Evolutionary conservation across 805 yeast genomes (phyloP), one percentile per base, ranked within the genome.

Genomic region (Ogataea salicorniae): DNA sequence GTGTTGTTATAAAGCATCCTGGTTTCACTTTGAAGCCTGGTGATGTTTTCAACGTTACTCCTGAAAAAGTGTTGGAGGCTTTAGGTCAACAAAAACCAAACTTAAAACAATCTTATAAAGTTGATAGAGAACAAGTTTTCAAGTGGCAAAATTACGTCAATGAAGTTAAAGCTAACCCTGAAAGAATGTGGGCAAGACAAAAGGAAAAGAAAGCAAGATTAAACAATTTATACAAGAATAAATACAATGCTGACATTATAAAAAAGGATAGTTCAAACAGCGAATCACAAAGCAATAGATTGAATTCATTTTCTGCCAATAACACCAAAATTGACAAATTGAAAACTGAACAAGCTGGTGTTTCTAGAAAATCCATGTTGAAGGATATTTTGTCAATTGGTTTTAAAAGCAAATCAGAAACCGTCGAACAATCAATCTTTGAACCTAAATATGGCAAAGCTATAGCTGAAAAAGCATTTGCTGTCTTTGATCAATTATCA

Each of bases 11-110:
- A 51, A 78, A 76, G 57, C 87, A 86, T 57, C 96, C 97, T 5
- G 80, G 89, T 6, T 92, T 75, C 64, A 79, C 83, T 13, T 73
- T 92, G 59, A 71, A 77, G 52, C 81, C 92, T 14, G 98, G 98
- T 39, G 99, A 92, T 67, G 71, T 91, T 39, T 90, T 91, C 68
- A 74, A 81, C 51, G 96, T 91, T 37, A 79, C 76, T 43, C 97
- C 98, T 11, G 91, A 84, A 51, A 83, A 84, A 58, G 98, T 90
- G 9, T 71, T 92, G 47, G 75, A 74, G 49, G 97, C 97, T 2
- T 69, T 91, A 66, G 98, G 98, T 52, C 80, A 87, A 43, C 72
- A 75, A 50, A 92, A 91, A 68, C 98, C 98, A 45, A 74, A 86
- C 48, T 65, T 85, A 40, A 76, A 75, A 54, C 74, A 81, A 59